Conservation (phyloP, 345 rosid genomes). For the Aquilaria malaccensis region DNA sequence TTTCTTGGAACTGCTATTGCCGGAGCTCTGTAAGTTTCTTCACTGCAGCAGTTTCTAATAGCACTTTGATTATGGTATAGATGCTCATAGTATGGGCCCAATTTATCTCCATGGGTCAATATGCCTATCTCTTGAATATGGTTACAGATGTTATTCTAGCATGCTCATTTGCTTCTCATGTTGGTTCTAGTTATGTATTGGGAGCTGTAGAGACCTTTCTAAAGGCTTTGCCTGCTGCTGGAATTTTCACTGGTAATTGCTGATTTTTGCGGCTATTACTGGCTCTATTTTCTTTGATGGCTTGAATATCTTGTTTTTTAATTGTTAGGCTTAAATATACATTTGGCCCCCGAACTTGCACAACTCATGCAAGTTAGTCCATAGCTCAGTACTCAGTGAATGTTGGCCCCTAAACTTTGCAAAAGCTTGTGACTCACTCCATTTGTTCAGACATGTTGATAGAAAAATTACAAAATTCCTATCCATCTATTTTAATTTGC, state of each 20-base stretch:
- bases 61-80: neutral
- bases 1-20: slow-evolving; percentile 99
- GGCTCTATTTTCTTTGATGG: neutral
- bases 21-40: slow-evolving; percentile 90
- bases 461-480: no score
- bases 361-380: no score
- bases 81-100: no score
- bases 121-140: slow-evolving; percentile 5
- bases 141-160: neutral
- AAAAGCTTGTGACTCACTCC: no score
- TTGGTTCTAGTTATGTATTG: slow-evolving; percentile 69
- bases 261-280: neutral
- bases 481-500: no score
- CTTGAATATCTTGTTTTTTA: neutral
- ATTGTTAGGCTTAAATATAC: neutral
- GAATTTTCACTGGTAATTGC: slow-evolving; percentile 74
- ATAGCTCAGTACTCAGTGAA: no score
- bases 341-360: no score
- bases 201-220: slow-evolving; percentile 99
- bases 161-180: slow-evolving; percentile 11
- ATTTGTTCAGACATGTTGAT: no score
- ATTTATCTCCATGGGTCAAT: neutral
- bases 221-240: slow-evolving; percentile 96
- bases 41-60: slow-evolving; percentile 6
- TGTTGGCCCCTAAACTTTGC: no score